These are phyloP conservation scores for Fusarium falciforme DNA, from an alignment of 2,329 filamentous ascomycete species.

Conservation along the genomic window DNA sequence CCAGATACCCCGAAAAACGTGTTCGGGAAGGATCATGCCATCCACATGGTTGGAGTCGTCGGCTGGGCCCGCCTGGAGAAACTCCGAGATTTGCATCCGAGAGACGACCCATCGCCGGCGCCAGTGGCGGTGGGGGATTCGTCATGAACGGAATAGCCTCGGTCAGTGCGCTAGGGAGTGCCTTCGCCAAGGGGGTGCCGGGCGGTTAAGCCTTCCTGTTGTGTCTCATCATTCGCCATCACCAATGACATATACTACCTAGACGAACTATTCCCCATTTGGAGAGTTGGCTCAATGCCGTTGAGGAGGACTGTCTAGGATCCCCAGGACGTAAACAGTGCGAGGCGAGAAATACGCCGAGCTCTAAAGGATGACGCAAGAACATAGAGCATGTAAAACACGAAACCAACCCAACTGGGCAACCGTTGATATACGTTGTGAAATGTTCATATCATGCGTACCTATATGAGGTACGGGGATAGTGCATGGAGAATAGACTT, in stretches of 20 bases:
- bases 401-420: neutral
- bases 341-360: neutral
- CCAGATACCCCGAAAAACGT: neutral
- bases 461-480: neutral
- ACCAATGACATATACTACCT: neutral
- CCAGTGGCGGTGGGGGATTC: neutral
- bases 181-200: neutral
- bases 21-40: neutral
- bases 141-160: neutral
- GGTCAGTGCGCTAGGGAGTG: neutral
- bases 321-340: neutral
- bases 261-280: neutral
- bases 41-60: neutral
- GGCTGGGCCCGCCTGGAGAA: neutral
- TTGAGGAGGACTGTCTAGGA: neutral
- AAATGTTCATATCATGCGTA: neutral
- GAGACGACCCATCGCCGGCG: neutral
- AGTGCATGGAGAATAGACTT: neutral
- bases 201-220: neutral
- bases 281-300: neutral
- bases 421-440: neutral
- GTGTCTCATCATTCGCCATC: neutral
- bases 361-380: neutral
- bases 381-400: neutral
- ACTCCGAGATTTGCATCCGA: neutral